Evolutionary conservation across 2,329 filamentous ascomycete genomes (phyloP), one percentile per base, ranked within the genome.

Genomic region (Intubia oerlemansii): DNA sequence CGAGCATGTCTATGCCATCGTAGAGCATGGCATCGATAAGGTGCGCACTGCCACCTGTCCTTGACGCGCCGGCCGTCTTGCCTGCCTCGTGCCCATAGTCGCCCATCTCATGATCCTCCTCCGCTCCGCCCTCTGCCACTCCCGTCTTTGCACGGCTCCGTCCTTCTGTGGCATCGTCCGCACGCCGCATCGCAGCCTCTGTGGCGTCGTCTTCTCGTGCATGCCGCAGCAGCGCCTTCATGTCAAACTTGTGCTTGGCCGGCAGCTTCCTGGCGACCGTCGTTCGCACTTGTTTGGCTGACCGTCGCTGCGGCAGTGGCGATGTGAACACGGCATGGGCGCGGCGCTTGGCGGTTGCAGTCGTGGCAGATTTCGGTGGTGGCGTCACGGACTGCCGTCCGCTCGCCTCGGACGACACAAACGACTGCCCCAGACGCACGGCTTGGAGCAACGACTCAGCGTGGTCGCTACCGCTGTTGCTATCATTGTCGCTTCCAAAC

Each of bases 181-280:
- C 54, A 37, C 46, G 55, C 34, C 53, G 50, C 5, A 56, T 57
- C 35, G 61, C 69, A 11, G 60, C 66, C 29, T 68, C 62, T 2
- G 59, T 58, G 22, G 65, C 63, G 24, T 66, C 54, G 35, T 79
- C 66, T 32, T 59, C 55, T 23, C 57, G 51, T 5, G 68, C 61
- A 40, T 71, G 60, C 25, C 55, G 62, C 23, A 73, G 53, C 7
- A 82, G 54, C 2, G 62, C 56, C 33, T 66, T 64, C 31, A 81
- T 47, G 30, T 72, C 64, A 36, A 71, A 73, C 37, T 63, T 70
- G 45, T 72, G 69, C 40, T 59, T 64, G 11, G 57, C 50, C 25
- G 55, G 52, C 4, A 54, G 52, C 4, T 13, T 10, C 8, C 4
- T 8, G 8, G 4, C 11, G 11, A 25, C 10, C 19, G 10, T 19